Conservation (phyloP, 371 early-diverging fungal species). For the Mucor saturninus region DNA sequence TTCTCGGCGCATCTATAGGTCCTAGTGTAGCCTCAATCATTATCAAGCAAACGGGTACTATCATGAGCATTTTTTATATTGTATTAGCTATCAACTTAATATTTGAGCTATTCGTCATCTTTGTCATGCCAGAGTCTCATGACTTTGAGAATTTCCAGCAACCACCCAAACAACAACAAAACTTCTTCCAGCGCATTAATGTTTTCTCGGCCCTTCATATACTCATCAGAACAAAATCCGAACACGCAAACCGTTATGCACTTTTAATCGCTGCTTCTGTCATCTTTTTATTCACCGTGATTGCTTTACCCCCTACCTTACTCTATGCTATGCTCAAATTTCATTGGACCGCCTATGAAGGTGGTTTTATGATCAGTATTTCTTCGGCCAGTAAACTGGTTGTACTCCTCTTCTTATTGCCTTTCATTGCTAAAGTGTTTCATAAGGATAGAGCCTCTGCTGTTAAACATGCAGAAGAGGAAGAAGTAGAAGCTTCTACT, state of each 20-base stretch:
- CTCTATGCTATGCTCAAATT: slow-evolving; percentile 54
- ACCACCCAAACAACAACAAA: background rate
- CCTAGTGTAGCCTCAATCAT: slow-evolving; percentile 22
- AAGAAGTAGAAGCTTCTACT: background rate
- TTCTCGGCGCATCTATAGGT: slow-evolving; percentile 35
- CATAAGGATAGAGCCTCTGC: slow-evolving; percentile 13
- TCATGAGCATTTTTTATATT: slow-evolving; percentile 43
- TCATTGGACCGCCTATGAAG: slow-evolving; percentile 53
- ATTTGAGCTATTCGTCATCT: slow-evolving; percentile 30
- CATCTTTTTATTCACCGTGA: slow-evolving; percentile 32
- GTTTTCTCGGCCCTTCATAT: slow-evolving; percentile 42
- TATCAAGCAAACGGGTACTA: slow-evolving; percentile 26
- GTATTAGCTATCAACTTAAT: slow-evolving; percentile 25
- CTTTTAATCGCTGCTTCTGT: slow-evolving; percentile 33
- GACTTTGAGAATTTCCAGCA: slow-evolving; percentile 3
- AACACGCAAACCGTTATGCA: slow-evolving; percentile 28
- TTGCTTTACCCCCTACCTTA: slow-evolving; percentile 38
- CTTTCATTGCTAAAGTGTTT: slow-evolving; percentile 34
- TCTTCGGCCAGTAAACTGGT: slow-evolving; percentile 25
- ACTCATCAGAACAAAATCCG: slow-evolving; percentile 20
- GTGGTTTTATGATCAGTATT: slow-evolving; percentile 42
- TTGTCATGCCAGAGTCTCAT: slow-evolving; percentile 56
- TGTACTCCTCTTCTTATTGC: slow-evolving; percentile 32
- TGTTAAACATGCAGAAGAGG: background rate
- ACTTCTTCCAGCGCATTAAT: slow-evolving; percentile 33